A percentile compares a stretch with the other conserved stretches of the same genome.
These are phyloP conservation scores for Cenchrus purpureus DNA, from an alignment of 176 grass and related monocot species.

Conservation along the genomic window DNA sequence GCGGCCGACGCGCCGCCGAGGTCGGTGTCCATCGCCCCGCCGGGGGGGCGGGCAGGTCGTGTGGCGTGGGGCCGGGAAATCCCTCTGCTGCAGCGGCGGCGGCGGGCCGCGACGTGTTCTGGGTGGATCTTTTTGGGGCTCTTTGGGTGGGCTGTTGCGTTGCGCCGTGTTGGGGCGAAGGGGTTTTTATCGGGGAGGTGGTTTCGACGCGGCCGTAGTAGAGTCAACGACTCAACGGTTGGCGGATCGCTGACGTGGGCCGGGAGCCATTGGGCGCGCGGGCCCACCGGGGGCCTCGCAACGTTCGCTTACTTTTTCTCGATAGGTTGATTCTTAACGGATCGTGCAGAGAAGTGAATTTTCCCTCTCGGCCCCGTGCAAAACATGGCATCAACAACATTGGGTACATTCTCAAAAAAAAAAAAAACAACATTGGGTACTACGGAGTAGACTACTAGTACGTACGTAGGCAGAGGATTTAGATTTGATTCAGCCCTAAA, in stretches of 20 bases:
- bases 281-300: constrained; percentile 2
- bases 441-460: too few relatives aligned
- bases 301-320: constrained; percentile 36
- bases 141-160: background rate
- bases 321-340: background rate
- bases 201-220: background rate
- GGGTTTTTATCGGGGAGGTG: constrained; percentile 30
- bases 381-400: background rate
- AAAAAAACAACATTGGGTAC: too few relatives aligned
- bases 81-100: background rate
- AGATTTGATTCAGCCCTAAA: too few relatives aligned
- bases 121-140: background rate
- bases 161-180: background rate
- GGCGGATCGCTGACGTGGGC: constrained; percentile 55
- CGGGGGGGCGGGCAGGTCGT: background rate
- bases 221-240: constrained; percentile 59
- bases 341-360: background rate
- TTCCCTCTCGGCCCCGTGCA: background rate
- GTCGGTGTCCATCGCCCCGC: constrained; percentile 43
- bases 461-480: background rate
- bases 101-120: background rate
- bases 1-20: constrained; percentile 43
- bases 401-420: too few relatives aligned
- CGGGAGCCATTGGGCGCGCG: background rate
- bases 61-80: background rate